phyloP scores from a whole-genome alignment of 2,329 filamentous ascomycete genomes.

The Trichophyton verrucosum region DNA sequence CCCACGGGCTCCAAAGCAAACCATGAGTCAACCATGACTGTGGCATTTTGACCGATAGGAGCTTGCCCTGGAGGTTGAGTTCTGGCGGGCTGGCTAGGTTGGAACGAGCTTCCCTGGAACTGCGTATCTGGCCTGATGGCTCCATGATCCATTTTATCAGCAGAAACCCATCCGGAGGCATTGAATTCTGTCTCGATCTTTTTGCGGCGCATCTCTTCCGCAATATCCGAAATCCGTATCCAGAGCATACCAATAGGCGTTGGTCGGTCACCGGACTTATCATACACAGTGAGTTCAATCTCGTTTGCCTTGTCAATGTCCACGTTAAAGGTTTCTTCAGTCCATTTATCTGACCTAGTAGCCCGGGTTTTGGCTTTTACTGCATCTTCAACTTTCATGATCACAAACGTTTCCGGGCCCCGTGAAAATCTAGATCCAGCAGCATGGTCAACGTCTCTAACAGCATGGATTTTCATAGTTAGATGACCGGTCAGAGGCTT shows the following conservation, averaged over 20 bases:
- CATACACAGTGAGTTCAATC: constrained; percentile 93
- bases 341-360: constrained; percentile 79
- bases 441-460: constrained; percentile 91
- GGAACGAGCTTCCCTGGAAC: constrained; percentile 35
- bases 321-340: constrained; percentile 79
- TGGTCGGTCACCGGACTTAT: constrained; percentile 81
- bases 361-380: constrained; percentile 78
- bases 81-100: constrained; percentile 17
- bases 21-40: constrained; percentile 67
- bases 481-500: constrained; percentile 92
- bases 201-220: constrained; percentile 93
- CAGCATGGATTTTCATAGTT: constrained; percentile 70
- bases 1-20: constrained; percentile 93
- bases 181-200: constrained; percentile 94
- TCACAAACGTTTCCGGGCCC: constrained; percentile 87
- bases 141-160: constrained; percentile 74
- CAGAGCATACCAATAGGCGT: constrained; percentile 90
- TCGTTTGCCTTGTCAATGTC: constrained; percentile 98
- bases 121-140: constrained; percentile 41
- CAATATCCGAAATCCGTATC: constrained; percentile 93
- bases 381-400: constrained; percentile 92
- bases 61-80: constrained; percentile 14
- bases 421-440: constrained; percentile 70
- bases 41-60: constrained; percentile 19
- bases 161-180: constrained; percentile 90